Conservation (phyloP, 169 alveolate species). For the Plasmodium blacklocki region DNA sequence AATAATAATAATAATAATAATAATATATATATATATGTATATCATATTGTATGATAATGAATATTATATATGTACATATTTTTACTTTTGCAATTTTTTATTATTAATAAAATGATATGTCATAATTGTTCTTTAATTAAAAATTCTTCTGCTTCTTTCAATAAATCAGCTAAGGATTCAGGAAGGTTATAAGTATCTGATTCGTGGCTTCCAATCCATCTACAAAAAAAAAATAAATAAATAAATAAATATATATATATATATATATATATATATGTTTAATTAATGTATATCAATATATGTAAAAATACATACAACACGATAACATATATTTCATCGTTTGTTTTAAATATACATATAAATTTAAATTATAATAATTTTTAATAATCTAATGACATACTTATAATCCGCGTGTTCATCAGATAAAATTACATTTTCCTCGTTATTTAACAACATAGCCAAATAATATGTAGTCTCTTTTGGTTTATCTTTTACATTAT, state of each 20-base stretch:
- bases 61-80: too few relatives aligned
- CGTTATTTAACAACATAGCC: conserved; percentile 78
- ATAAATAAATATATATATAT: conserved; percentile 9
- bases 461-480: conserved; percentile 83
- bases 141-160: conserved; percentile 49
- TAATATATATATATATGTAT: too few relatives aligned
- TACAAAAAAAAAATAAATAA: conserved; percentile 3
- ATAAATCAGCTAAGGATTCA: conserved; percentile 19
- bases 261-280: neutral
- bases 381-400: conserved; percentile 49
- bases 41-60: too few relatives aligned
- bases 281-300: conserved; percentile 6
- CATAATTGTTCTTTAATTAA: conserved; percentile 7
- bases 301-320: conserved; percentile 28
- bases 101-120: neutral
- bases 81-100: too few relatives aligned
- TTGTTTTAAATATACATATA: conserved; percentile 33
- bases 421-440: conserved; percentile 76
- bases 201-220: conserved; percentile 44
- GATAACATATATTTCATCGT: conserved; percentile 9
- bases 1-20: too few relatives aligned
- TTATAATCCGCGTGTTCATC: conserved; percentile 85
- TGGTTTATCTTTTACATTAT: conserved; percentile 78
- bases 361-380: neutral
- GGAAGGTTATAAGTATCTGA: conserved; percentile 28